phyloP scores from a whole-genome alignment of 2,329 filamentous ascomycete genomes.

The Podosphaera leucotricha region DNA sequence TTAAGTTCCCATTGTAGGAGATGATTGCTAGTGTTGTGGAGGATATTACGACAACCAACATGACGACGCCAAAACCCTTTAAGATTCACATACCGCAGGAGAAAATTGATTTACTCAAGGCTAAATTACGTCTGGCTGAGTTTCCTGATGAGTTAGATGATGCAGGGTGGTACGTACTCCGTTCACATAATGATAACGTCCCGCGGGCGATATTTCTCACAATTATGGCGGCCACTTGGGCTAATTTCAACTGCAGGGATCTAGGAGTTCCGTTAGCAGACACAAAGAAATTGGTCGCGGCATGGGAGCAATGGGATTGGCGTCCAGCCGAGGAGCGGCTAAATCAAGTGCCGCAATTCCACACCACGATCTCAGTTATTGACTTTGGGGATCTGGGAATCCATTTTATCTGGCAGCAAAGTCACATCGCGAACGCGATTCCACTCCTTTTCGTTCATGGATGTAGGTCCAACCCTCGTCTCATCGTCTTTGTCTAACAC shows the following conservation, averaged over 20 bases:
- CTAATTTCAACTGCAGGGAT: constrained; percentile 9
- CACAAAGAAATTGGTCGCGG: constrained; percentile 30
- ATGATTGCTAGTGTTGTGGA: no score
- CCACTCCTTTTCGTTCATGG: constrained; percentile 37
- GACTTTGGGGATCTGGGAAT: constrained; percentile 35
- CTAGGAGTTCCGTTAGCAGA: constrained; percentile 36
- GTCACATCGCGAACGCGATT: constrained; percentile 25
- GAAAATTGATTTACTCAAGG: constrained; percentile 27
- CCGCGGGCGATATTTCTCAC: no score
- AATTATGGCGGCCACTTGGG: not conserved
- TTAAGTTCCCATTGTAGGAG: no score
- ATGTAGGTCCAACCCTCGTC: constrained; percentile 17
- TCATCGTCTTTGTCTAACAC: not conserved
- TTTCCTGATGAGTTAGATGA: constrained; percentile 33
- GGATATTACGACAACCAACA: not conserved
- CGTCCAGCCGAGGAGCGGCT: constrained; percentile 30
- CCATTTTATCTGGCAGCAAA: constrained; percentile 38
- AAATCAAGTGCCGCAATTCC: constrained; percentile 35
- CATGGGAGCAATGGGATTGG: constrained; percentile 42
- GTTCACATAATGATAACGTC: no score
- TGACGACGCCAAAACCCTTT: constrained; percentile 17
- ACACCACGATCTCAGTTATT: constrained; percentile 26
- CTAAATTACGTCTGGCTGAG: constrained; percentile 27
- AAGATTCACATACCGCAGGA: constrained; percentile 27
- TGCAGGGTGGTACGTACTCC: constrained; percentile 20